Evolutionary conservation across 169 alveolate genomes (phyloP).

Genomic region (Plasmodium berghei): DNA sequence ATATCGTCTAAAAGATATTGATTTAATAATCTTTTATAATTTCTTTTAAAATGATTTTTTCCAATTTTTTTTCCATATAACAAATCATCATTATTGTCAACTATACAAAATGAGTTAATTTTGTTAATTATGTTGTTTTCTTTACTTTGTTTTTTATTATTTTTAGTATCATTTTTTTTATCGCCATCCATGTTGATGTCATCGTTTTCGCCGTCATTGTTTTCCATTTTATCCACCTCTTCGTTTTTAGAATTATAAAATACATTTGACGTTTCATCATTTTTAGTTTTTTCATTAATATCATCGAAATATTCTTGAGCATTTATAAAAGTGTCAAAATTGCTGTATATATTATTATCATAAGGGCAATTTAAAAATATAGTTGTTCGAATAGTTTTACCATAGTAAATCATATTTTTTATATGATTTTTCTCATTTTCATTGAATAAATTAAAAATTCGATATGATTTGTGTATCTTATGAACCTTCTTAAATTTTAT

Average conservation of each 20-base stretch:
- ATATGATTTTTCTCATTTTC: conserved; percentile 34
- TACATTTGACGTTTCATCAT: not conserved
- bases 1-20: conserved; percentile 50
- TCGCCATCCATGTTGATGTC: not conserved
- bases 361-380: conserved; percentile 59
- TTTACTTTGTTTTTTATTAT: not conserved
- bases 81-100: conserved; percentile 21
- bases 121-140: not conserved
- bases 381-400: conserved; percentile 70
- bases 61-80: conserved; percentile 54
- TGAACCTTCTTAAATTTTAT: conserved; percentile 52
- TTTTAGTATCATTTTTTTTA: not conserved
- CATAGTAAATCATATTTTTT: conserved; percentile 69
- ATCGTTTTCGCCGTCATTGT: not conserved
- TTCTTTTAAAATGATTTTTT: conserved; percentile 53
- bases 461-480: conserved; percentile 23
- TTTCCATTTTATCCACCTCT: not conserved
- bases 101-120: conserved; percentile 34
- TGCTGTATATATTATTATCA: conserved; percentile 53
- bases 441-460: conserved; percentile 26
- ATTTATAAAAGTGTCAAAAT: conserved; percentile 42
- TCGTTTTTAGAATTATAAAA: not conserved
- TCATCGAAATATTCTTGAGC: not conserved
- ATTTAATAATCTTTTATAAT: conserved; percentile 46
- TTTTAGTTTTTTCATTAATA: not conserved